phyloP scores from a whole-genome alignment of 352 stramenopile genomes.

The Phytophthora multivora region DNA sequence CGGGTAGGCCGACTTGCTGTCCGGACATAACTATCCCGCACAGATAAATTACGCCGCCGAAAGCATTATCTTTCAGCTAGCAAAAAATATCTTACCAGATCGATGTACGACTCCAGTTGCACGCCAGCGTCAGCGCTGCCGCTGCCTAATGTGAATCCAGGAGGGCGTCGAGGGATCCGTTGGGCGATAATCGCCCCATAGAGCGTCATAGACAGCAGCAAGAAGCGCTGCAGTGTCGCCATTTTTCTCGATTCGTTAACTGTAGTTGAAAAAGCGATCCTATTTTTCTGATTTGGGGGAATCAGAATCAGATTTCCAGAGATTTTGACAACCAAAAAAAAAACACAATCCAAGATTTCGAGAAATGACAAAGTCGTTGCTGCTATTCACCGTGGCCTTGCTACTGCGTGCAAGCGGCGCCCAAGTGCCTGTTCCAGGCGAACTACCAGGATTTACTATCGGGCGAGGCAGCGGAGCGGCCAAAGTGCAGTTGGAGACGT shows the following conservation, averaged over 20 bases:
- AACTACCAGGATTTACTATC: conserved; percentile 71
- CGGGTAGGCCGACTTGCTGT: conserved; percentile 73
- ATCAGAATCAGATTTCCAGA: conserved; percentile 14
- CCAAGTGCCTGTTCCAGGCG: conserved; percentile 63
- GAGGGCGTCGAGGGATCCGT: conserved; percentile 60
- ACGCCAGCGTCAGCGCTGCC: conserved; percentile 61
- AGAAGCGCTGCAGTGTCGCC: conserved; percentile 16
- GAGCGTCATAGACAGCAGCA: conserved; percentile 23
- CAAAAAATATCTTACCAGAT: conserved; percentile 51
- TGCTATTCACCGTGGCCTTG: conserved; percentile 7
- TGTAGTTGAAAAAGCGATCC: not conserved
- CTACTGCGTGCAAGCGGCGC: conserved; percentile 23
- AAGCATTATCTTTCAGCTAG: not conserved
- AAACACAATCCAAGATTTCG: conserved; percentile 19
- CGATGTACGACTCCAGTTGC: conserved; percentile 86
- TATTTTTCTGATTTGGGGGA: not conserved
- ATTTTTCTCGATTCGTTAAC: conserved; percentile 1
- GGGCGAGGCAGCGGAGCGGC: conserved; percentile 47
- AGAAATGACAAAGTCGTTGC: conserved; percentile 24
- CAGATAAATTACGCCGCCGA: not conserved
- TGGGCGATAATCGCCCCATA: conserved; percentile 14
- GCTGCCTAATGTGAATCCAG: conserved; percentile 64
- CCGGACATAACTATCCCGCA: conserved; percentile 63
- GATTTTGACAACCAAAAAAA: conserved; percentile 1
- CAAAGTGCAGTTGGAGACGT: conserved; percentile 78